Base-by-base conservation (phyloP, 1,284 basidiomycete genomes). In the Thecaphora thlaspeos region DNA sequence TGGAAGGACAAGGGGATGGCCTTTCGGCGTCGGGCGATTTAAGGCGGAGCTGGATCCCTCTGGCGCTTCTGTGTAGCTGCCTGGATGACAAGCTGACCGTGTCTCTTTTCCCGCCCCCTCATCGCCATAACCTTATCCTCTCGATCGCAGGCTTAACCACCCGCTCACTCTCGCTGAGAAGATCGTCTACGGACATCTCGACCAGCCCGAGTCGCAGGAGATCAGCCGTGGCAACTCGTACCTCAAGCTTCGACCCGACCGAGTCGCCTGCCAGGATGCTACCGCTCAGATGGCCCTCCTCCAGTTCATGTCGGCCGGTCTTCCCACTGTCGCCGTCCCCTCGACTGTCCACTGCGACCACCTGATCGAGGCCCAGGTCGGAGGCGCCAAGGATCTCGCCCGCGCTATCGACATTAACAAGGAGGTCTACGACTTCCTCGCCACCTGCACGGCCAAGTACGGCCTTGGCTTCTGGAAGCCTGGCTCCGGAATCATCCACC, bases 401-500 rank as follows among this genome's bases (percentile, higher is more conserved):
- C 88, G 94, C 52, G 93, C 94, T 53, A 87, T 90, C 77, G 83
- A 90, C 70, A 89, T 91, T 79, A 98, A 99, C 88, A 92, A 88
- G 85, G 95, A 99, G 81, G 95, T 99, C 52, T 98, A 97, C 81
- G 93, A 98, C 82, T 99, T 99, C 84, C 85, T 99, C 80, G 93
- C 92, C 45, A 96, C 94, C 34, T 91, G 89, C 55, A 93, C 91
- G 48, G 92, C 93, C 66, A 97, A 97, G 88, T 96, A 96, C 81
- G 92, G 92, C 78, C 90, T 97, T 71, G 94, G 93, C 68, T 99
- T 99, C 85, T 99, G 94, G 95, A 91, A 88, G 83, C 92, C 94
- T 48, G 94, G 95, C 74, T 95, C 92, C 76, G 94, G 94, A 83
- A 99, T 81, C 68, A 81, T 81, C 51, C 80, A 81, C 70, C 71